These are phyloP conservation scores for Alternaria postmessia DNA, from an alignment of 2,329 filamentous ascomycete species.

Conservation along the genomic window DNA sequence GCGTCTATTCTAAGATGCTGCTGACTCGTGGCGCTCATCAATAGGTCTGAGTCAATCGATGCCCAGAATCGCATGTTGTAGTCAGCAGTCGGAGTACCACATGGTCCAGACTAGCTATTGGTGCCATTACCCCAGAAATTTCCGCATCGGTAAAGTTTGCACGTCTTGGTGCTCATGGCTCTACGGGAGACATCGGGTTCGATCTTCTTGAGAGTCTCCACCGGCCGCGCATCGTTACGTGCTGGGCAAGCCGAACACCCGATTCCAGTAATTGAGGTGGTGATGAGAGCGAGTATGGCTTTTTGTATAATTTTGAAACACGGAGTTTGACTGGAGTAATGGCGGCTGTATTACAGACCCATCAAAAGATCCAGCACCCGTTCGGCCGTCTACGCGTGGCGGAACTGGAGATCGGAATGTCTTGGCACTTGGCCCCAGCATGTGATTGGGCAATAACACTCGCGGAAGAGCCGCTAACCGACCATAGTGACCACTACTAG, in stretches of 20 bases:
- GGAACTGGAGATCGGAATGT: slow-evolving; percentile 9
- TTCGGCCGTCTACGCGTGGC: slow-evolving; percentile 21
- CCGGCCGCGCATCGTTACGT: slow-evolving; percentile 10
- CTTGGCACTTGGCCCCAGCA: slow-evolving; percentile 28
- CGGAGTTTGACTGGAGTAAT: background rate
- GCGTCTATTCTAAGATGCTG: background rate
- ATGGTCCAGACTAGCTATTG: slow-evolving; percentile 2
- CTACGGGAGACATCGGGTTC: slow-evolving; percentile 18
- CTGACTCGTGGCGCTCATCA: background rate
- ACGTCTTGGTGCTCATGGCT: background rate
- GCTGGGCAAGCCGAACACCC: slow-evolving; percentile 1
- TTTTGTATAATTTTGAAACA: background rate
- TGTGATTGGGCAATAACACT: slow-evolving; percentile 24
- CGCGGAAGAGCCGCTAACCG: slow-evolving; percentile 31
- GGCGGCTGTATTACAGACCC: background rate
- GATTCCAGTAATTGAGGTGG: background rate
- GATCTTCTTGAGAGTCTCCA: slow-evolving; percentile 1
- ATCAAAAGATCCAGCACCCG: slow-evolving; percentile 1
- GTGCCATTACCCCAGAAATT: slow-evolving; percentile 2
- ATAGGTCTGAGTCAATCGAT: background rate
- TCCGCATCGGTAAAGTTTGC: background rate
- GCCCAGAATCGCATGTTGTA: background rate
- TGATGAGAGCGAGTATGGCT: background rate
- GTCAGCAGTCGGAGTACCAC: background rate
- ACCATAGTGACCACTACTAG: slow-evolving; percentile 15